A percentile compares a stretch with the other conserved stretches of the same genome.
phyloP scores from a whole-genome alignment of 495 filamentous ascomycete species.

The Daldinia loculata region DNA sequence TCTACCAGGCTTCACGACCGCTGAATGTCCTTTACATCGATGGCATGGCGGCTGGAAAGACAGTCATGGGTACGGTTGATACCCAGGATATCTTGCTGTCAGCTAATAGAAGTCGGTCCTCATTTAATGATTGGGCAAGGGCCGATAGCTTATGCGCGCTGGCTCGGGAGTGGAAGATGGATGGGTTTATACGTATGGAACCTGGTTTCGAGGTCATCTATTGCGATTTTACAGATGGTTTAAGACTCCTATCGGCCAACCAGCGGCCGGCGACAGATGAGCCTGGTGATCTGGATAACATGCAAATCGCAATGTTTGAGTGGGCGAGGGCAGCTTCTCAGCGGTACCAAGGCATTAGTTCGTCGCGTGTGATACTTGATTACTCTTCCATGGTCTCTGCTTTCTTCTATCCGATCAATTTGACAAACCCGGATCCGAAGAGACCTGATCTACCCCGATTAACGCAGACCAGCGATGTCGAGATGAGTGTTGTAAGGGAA shows the following conservation, averaged over 20 bases:
- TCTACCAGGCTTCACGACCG: slow-evolving; percentile 57
- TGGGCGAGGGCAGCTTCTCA: slow-evolving; percentile 56
- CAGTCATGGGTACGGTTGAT: slow-evolving; percentile 66
- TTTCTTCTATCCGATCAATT: slow-evolving; percentile 62
- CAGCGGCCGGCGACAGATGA: slow-evolving; percentile 6
- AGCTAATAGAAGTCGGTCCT: slow-evolving; percentile 26
- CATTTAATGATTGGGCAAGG: slow-evolving; percentile 51
- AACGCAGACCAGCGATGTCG: slow-evolving; percentile 42
- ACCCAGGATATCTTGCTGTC: slow-evolving; percentile 65
- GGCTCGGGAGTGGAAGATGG: slow-evolving; percentile 60
- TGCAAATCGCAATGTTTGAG: slow-evolving; percentile 37
- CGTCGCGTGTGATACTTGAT: slow-evolving; percentile 62
- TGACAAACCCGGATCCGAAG: slow-evolving; percentile 58
- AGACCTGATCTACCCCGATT: slow-evolving; percentile 59
- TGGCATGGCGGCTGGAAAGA: slow-evolving; percentile 68
- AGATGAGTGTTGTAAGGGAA: slow-evolving; percentile 53
- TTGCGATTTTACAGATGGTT: slow-evolving; percentile 62
- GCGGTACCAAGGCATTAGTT: slow-evolving; percentile 68
- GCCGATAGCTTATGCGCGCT: slow-evolving; percentile 62
- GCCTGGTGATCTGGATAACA: slow-evolving; percentile 6
- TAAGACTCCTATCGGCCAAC: slow-evolving; percentile 34
- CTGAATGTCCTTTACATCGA: slow-evolving; percentile 69
- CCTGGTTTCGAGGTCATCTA: slow-evolving; percentile 74
- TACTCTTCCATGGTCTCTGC: slow-evolving; percentile 69
- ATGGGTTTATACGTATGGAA: slow-evolving; percentile 73